These are phyloP conservation scores for Trichoderma afroharzianum DNA, from an alignment of 2,329 filamentous ascomycete species.

Conservation along the genomic window DNA sequence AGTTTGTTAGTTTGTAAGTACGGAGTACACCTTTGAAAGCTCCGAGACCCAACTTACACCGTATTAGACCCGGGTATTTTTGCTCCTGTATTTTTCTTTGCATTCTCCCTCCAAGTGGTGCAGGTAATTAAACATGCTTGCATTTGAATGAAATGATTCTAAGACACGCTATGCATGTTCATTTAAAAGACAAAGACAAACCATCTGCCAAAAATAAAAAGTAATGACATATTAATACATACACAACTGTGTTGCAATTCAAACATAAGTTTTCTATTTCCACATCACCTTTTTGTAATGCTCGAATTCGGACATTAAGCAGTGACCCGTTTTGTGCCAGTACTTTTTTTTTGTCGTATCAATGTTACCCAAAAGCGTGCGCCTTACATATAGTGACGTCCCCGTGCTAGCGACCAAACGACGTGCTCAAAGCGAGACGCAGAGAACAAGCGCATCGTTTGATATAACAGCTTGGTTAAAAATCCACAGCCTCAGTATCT, in stretches of 20 bases:
- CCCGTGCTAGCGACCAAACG: not conserved
- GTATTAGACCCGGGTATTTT: not conserved
- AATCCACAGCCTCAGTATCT: not conserved
- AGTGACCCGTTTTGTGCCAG: conserved; percentile 11
- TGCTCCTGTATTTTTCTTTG: not conserved
- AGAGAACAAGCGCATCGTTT: not conserved
- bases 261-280: not conserved
- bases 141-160: not conserved
- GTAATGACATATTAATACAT: not conserved
- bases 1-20: no score
- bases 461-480: not conserved
- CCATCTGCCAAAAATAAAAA: not conserved
- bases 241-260: not conserved
- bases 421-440: not conserved
- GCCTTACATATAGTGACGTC: not conserved
- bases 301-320: not conserved
- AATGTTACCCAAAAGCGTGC: conserved; percentile 24
- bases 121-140: not conserved
- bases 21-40: not conserved
- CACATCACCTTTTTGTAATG: not conserved
- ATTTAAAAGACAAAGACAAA: not conserved
- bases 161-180: not conserved
- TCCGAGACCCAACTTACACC: not conserved
- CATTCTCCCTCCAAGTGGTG: not conserved
- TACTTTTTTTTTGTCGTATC: conserved; percentile 20